phyloP scores from a whole-genome alignment of 1,284 basidiomycete genomes.

The Tilletia indica region DNA sequence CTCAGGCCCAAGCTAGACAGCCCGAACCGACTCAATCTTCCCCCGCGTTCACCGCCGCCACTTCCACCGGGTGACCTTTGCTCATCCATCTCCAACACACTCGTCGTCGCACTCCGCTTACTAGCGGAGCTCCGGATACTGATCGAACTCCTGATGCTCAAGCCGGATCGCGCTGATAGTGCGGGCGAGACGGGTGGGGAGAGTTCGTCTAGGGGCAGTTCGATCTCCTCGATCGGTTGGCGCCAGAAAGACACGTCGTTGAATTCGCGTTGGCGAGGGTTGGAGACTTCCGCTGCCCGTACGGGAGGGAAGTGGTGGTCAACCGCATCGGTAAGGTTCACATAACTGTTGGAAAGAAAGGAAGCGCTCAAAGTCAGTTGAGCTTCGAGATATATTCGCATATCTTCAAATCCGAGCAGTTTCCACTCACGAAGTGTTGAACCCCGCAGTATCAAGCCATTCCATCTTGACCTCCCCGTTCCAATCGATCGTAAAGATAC shows the following conservation, averaged over 20 bases:
- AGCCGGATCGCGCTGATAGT: constrained; percentile 82
- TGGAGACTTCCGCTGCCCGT: constrained; percentile 66
- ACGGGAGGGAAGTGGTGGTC: constrained; percentile 99
- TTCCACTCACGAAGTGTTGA: constrained; percentile 80
- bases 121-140: constrained; percentile 25
- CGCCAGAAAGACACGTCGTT: constrained; percentile 99
- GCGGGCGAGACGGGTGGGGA: constrained; percentile 72
- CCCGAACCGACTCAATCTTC: constrained; percentile 31
- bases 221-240: constrained; percentile 65
- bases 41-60: constrained; percentile 23
- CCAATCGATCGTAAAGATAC: constrained; percentile 97
- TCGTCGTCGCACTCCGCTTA: constrained; percentile 29
- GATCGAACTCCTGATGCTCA: constrained; percentile 24
- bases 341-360: constrained; percentile 64
- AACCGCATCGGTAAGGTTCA: constrained; percentile 96
- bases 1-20: constrained; percentile 41
- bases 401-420: constrained; percentile 30
- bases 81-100: constrained; percentile 20
- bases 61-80: constrained; percentile 5
- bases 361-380: constrained; percentile 9
- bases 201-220: constrained; percentile 68
- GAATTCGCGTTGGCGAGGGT: constrained; percentile 71
- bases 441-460: constrained; percentile 87
- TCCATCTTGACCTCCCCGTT: constrained; percentile 97
- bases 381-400: constrained; percentile 12